Conservation (phyloP, 2,329 filamentous ascomycete species). For the Eurotiales sp. region DNA sequence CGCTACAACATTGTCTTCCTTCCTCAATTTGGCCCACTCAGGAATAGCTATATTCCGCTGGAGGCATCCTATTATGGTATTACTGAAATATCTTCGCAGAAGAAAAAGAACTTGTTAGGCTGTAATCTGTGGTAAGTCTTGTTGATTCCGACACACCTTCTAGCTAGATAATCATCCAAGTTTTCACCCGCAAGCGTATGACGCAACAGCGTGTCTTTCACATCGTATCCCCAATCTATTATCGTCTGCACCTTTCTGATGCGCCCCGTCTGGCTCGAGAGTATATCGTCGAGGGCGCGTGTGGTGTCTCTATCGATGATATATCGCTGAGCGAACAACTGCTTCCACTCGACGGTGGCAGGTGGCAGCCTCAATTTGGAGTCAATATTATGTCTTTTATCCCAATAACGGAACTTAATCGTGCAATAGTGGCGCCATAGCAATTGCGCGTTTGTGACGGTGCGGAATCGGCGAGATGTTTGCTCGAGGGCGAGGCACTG, state of each 20-base stretch:
- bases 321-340: slow-evolving; percentile 58
- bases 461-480: slow-evolving; percentile 61
- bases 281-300: slow-evolving; percentile 61
- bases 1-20: slow-evolving; percentile 47
- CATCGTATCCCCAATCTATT: slow-evolving; percentile 73
- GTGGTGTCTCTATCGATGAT: slow-evolving; percentile 51
- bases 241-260: slow-evolving; percentile 68
- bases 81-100: slow-evolving; percentile 64
- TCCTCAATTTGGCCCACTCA: slow-evolving; percentile 63
- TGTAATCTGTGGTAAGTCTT: slow-evolving; percentile 9
- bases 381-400: slow-evolving; percentile 58
- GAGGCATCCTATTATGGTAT: slow-evolving; percentile 70
- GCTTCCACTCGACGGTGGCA: slow-evolving; percentile 68
- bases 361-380: slow-evolving; percentile 53
- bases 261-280: slow-evolving; percentile 67
- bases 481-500: slow-evolving; percentile 51
- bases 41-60: slow-evolving; percentile 75
- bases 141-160: slow-evolving; percentile 44
- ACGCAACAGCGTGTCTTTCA: slow-evolving; percentile 74
- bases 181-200: slow-evolving; percentile 60
- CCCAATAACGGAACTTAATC: slow-evolving; percentile 70
- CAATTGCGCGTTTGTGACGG: slow-evolving; percentile 65
- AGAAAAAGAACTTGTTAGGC: neutral
- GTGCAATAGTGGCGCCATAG: slow-evolving; percentile 78
- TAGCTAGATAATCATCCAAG: slow-evolving; percentile 70